A percentile compares a stretch with the other conserved stretches of the same genome.
Evolutionary conservation across 2,329 filamentous ascomycete genomes (phyloP).

Genomic region (Ophiocordyceps camponoti-rufipedis): DNA sequence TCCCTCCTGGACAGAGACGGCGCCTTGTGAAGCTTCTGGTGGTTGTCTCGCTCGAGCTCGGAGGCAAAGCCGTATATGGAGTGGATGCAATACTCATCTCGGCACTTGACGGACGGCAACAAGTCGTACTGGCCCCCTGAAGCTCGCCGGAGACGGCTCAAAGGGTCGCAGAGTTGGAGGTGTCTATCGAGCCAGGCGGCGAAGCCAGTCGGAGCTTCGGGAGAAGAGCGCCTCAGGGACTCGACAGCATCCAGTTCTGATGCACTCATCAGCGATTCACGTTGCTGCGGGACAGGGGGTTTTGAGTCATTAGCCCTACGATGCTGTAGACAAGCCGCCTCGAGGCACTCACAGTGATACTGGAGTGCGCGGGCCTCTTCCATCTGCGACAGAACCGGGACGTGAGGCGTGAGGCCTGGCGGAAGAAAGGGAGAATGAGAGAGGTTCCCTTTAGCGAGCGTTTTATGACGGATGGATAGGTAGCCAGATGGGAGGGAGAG

Average conservation of each 20-base stretch:
- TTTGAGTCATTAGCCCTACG: conserved; percentile 9
- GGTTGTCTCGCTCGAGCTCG: conserved; percentile 30
- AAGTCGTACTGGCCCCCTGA: conserved; percentile 1
- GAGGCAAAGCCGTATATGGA: conserved; percentile 39
- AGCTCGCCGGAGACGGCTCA: conserved; percentile 10
- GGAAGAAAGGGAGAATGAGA: background rate
- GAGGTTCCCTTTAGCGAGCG: conserved; percentile 1
- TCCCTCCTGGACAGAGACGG: conserved; percentile 19
- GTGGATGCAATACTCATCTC: conserved; percentile 33
- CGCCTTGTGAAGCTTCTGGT: conserved; percentile 25
- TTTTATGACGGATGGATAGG: conserved; percentile 1
- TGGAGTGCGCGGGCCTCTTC: conserved; percentile 39
- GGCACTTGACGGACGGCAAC: conserved; percentile 29
- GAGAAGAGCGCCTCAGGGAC: conserved; percentile 10
- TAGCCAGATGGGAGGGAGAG: background rate
- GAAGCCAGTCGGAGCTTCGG: conserved; percentile 26
- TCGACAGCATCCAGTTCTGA: conserved; percentile 14
- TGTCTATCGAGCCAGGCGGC: conserved; percentile 34
- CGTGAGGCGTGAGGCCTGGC: conserved; percentile 11
- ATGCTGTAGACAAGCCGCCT: conserved; percentile 26
- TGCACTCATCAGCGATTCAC: background rate
- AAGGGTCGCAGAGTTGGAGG: conserved; percentile 27
- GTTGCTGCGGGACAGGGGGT: conserved; percentile 1
- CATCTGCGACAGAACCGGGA: conserved; percentile 30
- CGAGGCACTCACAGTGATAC: conserved; percentile 40